Evolutionary conservation across 2,329 filamentous ascomycete species (phyloP).

Genomic region (Fusarium compactum): DNA sequence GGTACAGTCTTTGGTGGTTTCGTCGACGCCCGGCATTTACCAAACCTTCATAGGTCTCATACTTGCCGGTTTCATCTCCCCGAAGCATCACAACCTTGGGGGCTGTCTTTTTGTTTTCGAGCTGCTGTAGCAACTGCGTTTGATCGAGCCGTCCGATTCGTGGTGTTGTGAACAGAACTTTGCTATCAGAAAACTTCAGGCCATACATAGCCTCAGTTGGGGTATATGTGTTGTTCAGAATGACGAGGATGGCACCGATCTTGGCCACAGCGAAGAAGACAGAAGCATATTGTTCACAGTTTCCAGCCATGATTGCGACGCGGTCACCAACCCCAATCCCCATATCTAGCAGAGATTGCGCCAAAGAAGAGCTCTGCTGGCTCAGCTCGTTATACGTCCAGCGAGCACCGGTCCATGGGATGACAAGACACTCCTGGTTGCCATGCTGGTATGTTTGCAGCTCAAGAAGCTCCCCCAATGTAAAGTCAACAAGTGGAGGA

Average conservation of each 20-base stretch:
- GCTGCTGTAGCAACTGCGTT: slow-evolving; percentile 65
- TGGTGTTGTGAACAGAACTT: slow-evolving; percentile 78
- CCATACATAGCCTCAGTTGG: slow-evolving; percentile 78
- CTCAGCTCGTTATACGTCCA: slow-evolving; percentile 78
- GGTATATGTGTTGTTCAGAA: slow-evolving; percentile 87
- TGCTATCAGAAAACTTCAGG: slow-evolving; percentile 77
- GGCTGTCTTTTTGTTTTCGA: slow-evolving; percentile 60
- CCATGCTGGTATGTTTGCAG: slow-evolving; percentile 76
- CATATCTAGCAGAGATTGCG: slow-evolving; percentile 74
- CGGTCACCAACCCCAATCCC: slow-evolving; percentile 77
- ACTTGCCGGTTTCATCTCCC: slow-evolving; percentile 62
- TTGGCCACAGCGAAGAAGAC: slow-evolving; percentile 79
- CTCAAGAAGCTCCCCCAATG: slow-evolving; percentile 77
- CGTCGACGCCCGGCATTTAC: slow-evolving; percentile 64
- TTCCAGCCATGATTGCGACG: slow-evolving; percentile 80
- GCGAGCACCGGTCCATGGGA: slow-evolving; percentile 79
- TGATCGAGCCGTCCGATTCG: slow-evolving; percentile 76
- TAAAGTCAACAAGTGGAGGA: slow-evolving; percentile 77
- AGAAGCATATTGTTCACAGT: slow-evolving; percentile 85
- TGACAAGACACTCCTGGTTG: slow-evolving; percentile 75
- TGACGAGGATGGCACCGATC: slow-evolving; percentile 77
- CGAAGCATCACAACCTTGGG: slow-evolving; percentile 72
- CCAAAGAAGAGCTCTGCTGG: slow-evolving; percentile 70
- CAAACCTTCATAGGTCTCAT: slow-evolving; percentile 70
- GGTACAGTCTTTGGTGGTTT: slow-evolving; percentile 63